Evolutionary conservation across 257 asterid species (phyloP).

Genomic region (Solanum pinnatisectum): DNA sequence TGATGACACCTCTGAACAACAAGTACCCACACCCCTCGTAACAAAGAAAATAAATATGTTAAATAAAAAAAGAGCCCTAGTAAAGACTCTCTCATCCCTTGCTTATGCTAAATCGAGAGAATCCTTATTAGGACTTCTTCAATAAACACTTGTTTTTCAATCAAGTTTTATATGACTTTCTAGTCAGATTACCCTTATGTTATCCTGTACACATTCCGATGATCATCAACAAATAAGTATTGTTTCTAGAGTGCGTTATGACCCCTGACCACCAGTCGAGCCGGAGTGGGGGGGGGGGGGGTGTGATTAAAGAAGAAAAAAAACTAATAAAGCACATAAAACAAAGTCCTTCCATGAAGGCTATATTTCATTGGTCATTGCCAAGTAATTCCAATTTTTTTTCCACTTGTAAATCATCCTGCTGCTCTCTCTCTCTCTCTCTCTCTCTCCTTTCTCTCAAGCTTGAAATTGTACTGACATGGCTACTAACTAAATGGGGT

Average conservation of each 20-base stretch:
- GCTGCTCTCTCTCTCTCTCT: neutral
- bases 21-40: neutral
- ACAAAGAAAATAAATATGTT: neutral
- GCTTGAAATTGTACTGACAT: slow-evolving; percentile 37
- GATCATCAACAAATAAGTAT: neutral
- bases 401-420: slow-evolving; percentile 11
- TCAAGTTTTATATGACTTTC: neutral
- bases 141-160: neutral
- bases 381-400: slow-evolving; percentile 11
- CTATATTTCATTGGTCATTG: slow-evolving; percentile 26
- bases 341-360: slow-evolving; percentile 22
- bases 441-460: neutral
- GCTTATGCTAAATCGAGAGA: neutral
- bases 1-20: neutral
- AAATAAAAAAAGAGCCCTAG: neutral
- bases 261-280: neutral
- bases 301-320: neutral
- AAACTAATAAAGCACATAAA: neutral
- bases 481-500: slow-evolving; percentile 20
- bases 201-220: fast-evolving
- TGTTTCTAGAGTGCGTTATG: neutral
- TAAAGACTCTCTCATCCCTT: neutral
- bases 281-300: neutral
- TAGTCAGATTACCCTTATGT: neutral
- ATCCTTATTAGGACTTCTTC: neutral